Evolutionary conservation across 2,329 filamentous ascomycete species (phyloP), one percentile per base, ranked within the genome.

Genomic region (Penicillium concentricum): DNA sequence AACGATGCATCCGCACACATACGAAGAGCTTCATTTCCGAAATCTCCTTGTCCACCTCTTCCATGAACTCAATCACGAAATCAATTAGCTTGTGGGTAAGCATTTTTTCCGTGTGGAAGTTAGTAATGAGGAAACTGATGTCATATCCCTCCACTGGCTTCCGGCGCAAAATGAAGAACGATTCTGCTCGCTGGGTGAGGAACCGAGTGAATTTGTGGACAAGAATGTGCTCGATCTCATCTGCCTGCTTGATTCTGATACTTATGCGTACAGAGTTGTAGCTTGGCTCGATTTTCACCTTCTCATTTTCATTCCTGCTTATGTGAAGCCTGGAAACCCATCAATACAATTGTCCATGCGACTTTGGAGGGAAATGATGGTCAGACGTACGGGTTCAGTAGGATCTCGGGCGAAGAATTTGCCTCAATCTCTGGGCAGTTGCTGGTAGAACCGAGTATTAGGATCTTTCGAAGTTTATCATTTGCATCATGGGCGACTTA

Each of bases 21-120:
- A 97, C 93, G 77, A 99, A 99, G 69, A 99, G 88, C 84, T 99
- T 99, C 94, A 99, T 97, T 79, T 99, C 95, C 3, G 94, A 97
- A 59, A 99, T 99, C 77, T 99, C 94, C 82, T 99, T 99, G 77
- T 99, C 95, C 5, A 99, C 95, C 75, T 99, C 94, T 77, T 99
- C 93, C 93, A 99, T 97, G 72, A 99, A 99, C 72, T 97, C 88
- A 64, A 99, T 97, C 67, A 99, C 96, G 71, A 99, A 99, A 75
- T 99, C 94, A 34, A 99, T 95, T 67, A 99, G 83, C 81, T 99
- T 97, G 75, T 99, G 93, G 82, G 97, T 97, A 73, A 97, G 77
- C 92, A 99, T 96, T 74, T 95, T 90, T 76, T 97, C 94, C 5
- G 94, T 97, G 71, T 99, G 94, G 81, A 94, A 95, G 79, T 99